Base-by-base conservation (phyloP, 2,329 filamentous ascomycete species). In the Didymella glomerata region DNA sequence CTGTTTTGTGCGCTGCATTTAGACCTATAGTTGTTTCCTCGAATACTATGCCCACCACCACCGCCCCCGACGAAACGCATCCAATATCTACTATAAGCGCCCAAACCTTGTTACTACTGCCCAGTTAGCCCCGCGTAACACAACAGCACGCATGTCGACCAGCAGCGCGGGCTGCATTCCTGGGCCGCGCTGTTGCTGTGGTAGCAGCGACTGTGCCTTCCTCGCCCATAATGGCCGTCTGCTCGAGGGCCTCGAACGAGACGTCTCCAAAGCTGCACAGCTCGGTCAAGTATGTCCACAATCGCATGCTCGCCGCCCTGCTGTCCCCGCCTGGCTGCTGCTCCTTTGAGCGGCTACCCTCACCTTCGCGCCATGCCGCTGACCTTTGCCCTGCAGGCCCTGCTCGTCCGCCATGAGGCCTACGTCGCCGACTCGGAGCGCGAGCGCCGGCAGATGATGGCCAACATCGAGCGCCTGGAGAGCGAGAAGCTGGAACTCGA, bases 351-450 rank as follows among this genome's bases (percentile, higher is more conserved):
- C 46, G 44, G 48, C 53, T 51, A 56, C 56, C 61, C 57, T 61
- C 46, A 57, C 36, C 62, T 67, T 25, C 65, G 65, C 53, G 70
- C 73, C 60, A 81, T 83, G 66, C 84, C 84, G 80, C 90, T 96
- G 79, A 96, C 88, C 52, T 90, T 70, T 64, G 61, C 68, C 87
- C 79, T 81, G 85, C 88, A 98, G 95, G 93, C 93, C 60, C 84
- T 99, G 56, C 87, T 99, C 41, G 88, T 90, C 65, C 90, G 94
- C 70, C 93, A 99, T 85, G 93, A 98, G 82, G 88, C 91, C 60
- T 97, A 96, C 79, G 94, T 97, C 84, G 89, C 89, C 68, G 92
- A 97, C 77, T 92, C 93, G 60, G 93, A 97, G 81, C 87, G 88
- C 68, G 93, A 97, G 76, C 90, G 93, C 61, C 81, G 84, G 61